These are phyloP conservation scores for Peziza echinospora DNA, from an alignment of 495 filamentous ascomycete species.

Conservation along the genomic window DNA sequence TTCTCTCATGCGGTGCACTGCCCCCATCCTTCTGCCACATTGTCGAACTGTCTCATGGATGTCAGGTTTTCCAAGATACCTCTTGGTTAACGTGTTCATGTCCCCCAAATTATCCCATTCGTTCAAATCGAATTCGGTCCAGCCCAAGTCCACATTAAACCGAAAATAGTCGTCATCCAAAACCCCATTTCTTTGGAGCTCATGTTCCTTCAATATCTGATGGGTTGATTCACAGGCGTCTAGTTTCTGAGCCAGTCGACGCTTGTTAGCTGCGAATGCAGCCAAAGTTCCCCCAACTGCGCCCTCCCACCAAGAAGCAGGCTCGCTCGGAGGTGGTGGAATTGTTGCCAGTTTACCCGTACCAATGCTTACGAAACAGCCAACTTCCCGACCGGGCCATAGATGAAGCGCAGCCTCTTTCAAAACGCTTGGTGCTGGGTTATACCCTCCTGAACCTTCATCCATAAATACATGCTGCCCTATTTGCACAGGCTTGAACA, in stretches of 20 bases:
- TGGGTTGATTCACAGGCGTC: conserved; percentile 90
- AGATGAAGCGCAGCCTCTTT: conserved; percentile 83
- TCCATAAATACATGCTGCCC: conserved; percentile 87
- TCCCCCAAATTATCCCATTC: conserved; percentile 87
- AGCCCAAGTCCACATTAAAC: conserved; percentile 90
- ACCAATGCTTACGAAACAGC: conserved; percentile 74
- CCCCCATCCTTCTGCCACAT: conserved; percentile 14
- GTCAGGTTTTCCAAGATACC: conserved; percentile 53
- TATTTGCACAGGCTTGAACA: conserved; percentile 90
- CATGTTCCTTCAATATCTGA: conserved; percentile 56
- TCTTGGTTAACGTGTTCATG: conserved; percentile 73
- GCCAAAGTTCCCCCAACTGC: conserved; percentile 54
- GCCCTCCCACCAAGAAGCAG: conserved; percentile 44
- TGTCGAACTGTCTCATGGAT: conserved; percentile 8
- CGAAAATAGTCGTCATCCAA: conserved; percentile 85
- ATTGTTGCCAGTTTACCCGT: conserved; percentile 70
- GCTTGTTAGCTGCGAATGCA: conserved; percentile 78
- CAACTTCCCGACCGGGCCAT: conserved; percentile 79
- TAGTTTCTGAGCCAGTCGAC: conserved; percentile 67
- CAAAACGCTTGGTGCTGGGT: conserved; percentile 63
- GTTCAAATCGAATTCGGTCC: conserved; percentile 97
- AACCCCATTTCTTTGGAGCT: conserved; percentile 51
- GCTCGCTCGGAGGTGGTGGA: conserved; percentile 31
- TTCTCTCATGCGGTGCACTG: conserved; percentile 1
- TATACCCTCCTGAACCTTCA: conserved; percentile 79